Percentiles rank a stretch among this genome's conserved stretches.
Conservation (phyloP, 768 basidiomycete genomes). For the Tulasnella sp. region DNA sequence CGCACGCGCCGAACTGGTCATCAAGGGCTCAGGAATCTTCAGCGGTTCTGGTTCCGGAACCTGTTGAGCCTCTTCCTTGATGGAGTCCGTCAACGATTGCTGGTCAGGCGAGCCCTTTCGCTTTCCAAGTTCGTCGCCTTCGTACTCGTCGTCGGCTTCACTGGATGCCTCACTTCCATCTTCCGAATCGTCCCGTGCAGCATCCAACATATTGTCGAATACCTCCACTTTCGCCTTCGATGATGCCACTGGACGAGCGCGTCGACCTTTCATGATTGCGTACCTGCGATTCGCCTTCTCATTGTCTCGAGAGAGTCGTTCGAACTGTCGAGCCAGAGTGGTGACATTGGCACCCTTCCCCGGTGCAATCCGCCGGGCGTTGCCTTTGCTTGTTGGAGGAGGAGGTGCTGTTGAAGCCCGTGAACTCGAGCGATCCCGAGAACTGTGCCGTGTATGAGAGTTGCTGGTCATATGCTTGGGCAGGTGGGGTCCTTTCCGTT, state of each 20-base stretch:
- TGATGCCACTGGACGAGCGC: conserved; percentile 81
- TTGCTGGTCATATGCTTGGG: not conserved
- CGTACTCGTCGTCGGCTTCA: conserved; percentile 59
- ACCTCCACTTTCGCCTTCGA: conserved; percentile 82
- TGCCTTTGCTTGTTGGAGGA: not conserved
- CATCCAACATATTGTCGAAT: conserved; percentile 81
- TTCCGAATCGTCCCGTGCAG: conserved; percentile 56
- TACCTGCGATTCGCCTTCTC: conserved; percentile 70
- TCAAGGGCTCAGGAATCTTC: not conserved
- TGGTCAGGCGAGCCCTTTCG: not conserved
- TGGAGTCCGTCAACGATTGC: not conserved
- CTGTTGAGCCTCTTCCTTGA: not conserved
- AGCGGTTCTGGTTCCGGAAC: not conserved
- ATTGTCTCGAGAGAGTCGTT: conserved; percentile 51
- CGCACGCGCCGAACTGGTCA: not conserved
- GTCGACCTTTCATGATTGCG: conserved; percentile 73
- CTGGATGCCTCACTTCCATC: conserved; percentile 56
- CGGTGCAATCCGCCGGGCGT: conserved; percentile 2
- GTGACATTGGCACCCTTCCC: conserved; percentile 58
- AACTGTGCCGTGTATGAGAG: not conserved
- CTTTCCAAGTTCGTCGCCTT: conserved; percentile 38
- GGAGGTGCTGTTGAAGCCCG: not conserved
- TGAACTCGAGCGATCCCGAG: not conserved
- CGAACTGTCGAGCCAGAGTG: conserved; percentile 83
- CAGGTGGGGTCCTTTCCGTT: not conserved